Evolutionary conservation across 2,329 filamentous ascomycete genomes (phyloP), one percentile per base, ranked within the genome.

Genomic region (Monosporascus sp.): DNA sequence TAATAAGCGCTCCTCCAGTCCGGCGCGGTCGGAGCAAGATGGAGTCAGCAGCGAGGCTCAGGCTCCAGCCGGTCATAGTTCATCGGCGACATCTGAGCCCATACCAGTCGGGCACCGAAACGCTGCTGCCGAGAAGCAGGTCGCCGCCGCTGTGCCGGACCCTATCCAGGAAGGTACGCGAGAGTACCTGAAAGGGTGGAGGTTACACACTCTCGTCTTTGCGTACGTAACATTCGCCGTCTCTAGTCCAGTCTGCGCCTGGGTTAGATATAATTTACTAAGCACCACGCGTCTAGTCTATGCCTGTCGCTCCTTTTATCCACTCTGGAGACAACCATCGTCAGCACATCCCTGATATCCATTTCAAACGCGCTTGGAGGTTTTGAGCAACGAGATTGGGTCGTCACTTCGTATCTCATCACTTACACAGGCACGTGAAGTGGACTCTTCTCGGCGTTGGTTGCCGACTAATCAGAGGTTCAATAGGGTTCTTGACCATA

Each of bases 271-370:
- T 35, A 22, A 14, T 17, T 36, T 17, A 15, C 39, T 53, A 38
- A 59, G 44, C 9, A 35, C 39, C 8, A 18, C 17, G 5, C 7
- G 15, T 43, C 9, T 38, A 64, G 61, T 11, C 47, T 64, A 43
- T 58, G 51, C 31, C 46, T 65, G 7, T 57, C 57, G 25, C 63
- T 76, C 3, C 70, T 79, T 39, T 66, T 80, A 3, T 73, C 76
- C 1, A 73, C 71, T 1, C 64, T 77, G 3, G 77, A 80, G 54
- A 76, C 71, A 7, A 77, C 76, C 4, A 79, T 79, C 25, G 75
- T 80, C n/a, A 75, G 72, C 63, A 79, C 77, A 0, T 72, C 77
- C 7, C 64, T 80, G 0, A 71, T 78, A 0, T 72, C 74, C 22
- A 78, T 78, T 37, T 70, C 67, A 2, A 67, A 64, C 51, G 58